Conservation (phyloP, 495 filamentous ascomycete species). For the Podospora tetraspora region DNA sequence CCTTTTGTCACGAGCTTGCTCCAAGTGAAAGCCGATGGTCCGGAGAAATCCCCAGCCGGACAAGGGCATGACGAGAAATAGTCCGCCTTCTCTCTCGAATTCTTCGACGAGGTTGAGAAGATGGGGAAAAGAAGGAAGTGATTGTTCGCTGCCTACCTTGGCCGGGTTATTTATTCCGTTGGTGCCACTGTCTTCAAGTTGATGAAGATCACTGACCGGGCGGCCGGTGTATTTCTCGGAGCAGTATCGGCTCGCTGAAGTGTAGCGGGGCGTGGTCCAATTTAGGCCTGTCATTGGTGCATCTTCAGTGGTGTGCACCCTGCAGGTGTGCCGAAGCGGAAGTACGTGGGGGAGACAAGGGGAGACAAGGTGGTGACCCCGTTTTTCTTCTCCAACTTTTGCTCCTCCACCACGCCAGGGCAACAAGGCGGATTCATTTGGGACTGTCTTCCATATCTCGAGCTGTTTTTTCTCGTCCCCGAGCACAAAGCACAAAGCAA, state of each 20-base stretch:
- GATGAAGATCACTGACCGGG: background rate
- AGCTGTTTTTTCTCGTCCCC: background rate
- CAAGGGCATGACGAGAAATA: background rate
- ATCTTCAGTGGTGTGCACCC: background rate
- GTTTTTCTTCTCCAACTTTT: background rate
- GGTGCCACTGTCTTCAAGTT: background rate
- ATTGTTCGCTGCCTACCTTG: too few relatives aligned
- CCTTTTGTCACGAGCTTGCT: background rate
- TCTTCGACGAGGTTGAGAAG: background rate
- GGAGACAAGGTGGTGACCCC: background rate
- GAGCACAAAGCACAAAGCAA: background rate
- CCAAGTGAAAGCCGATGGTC: background rate
- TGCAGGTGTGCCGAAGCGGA: background rate
- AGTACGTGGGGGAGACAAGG: background rate
- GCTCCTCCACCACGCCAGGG: background rate
- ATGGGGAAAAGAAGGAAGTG: background rate
- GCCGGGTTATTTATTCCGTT: too few relatives aligned
- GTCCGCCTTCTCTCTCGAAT: background rate
- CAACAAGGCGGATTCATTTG: background rate
- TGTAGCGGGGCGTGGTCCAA: background rate
- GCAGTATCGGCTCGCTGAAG: background rate
- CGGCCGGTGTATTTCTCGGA: background rate
- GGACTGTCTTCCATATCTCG: background rate
- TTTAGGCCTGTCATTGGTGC: background rate
- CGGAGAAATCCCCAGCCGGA: background rate